These are phyloP conservation scores for Elongisporangium prolatum DNA, from an alignment of 352 stramenopile genomes.

Conservation along the genomic window DNA sequence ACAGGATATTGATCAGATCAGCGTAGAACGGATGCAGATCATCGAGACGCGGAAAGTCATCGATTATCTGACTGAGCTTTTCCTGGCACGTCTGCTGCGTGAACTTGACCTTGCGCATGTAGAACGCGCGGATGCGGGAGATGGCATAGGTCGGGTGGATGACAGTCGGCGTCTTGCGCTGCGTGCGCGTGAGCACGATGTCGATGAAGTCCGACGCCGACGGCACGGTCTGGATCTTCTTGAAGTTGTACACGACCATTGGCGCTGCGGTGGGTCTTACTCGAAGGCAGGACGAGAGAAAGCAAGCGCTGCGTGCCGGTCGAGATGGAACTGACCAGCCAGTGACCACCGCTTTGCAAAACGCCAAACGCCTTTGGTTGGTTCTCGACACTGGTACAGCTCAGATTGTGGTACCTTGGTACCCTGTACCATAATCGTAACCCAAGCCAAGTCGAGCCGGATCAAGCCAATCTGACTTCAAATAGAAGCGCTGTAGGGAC, in stretches of 20 bases:
- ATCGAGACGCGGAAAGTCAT: conserved; percentile 98
- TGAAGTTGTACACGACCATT: conserved; percentile 99
- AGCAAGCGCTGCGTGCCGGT: conserved; percentile 2
- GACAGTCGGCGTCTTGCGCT: conserved; percentile 99
- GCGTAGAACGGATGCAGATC: conserved; percentile 99
- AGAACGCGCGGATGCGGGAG: conserved; percentile 92
- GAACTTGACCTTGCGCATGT: conserved; percentile 99
- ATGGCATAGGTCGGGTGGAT: conserved; percentile 98
- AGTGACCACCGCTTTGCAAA: conserved; percentile 12
- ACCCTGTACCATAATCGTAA: conserved; percentile 6
- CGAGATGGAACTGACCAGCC: background rate
- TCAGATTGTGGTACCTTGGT: conserved; percentile 4
- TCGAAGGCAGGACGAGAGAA: background rate
- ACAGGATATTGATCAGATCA: conserved; percentile 99
- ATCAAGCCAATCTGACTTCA: background rate
- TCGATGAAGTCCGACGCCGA: conserved; percentile 97
- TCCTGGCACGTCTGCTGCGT: conserved; percentile 99
- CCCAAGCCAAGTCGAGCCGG: background rate
- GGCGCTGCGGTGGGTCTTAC: conserved; percentile 9
- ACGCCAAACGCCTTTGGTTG: conserved; percentile 22
- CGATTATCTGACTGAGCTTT: conserved; percentile 96
- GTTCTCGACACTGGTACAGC: conserved; percentile 15
- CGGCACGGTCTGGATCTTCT: conserved; percentile 98
- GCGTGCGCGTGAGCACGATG: conserved; percentile 98
- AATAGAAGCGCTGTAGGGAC: background rate